Evolutionary conservation across 2,329 filamentous ascomycete species (phyloP).

Genomic region (Remersonia thermophila): DNA sequence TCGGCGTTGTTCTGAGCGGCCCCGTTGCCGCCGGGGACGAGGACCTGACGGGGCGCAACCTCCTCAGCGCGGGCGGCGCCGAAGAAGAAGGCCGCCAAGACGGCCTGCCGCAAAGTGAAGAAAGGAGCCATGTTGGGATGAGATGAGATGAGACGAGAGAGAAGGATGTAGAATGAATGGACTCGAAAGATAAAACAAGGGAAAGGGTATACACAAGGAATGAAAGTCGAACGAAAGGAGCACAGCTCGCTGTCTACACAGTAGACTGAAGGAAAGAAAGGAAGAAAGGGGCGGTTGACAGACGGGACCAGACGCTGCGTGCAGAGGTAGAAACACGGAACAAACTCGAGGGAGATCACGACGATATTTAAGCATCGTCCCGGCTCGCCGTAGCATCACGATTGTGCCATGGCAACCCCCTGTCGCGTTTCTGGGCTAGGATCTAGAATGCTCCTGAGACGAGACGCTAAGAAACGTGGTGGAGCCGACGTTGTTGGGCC

Average conservation of each 20-base stretch:
- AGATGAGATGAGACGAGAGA: background rate
- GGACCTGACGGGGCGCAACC: background rate
- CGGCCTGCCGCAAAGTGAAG: conserved; percentile 15
- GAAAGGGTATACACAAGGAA: background rate
- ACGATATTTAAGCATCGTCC: background rate
- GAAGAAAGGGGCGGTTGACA: background rate
- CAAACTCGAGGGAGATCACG: background rate
- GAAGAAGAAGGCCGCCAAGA: conserved; percentile 10
- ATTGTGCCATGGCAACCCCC: background rate
- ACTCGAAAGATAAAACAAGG: background rate
- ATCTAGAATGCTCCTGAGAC: background rate
- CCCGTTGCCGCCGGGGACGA: background rate
- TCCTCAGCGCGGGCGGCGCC: conserved; percentile 1
- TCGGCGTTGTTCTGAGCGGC: background rate
- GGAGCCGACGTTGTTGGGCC: too few species aligned
- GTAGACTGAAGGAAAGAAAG: conserved; percentile 9
- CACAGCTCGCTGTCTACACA: conserved; percentile 8
- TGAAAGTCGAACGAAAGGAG: background rate
- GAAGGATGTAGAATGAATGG: background rate
- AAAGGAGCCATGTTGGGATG: conserved; percentile 5
- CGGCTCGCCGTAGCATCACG: background rate
- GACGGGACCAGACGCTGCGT: background rate
- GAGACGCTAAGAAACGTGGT: background rate
- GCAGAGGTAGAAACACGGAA: background rate
- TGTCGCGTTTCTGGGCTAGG: background rate